These are phyloP conservation scores for Kwoniella sp. DNA, from an alignment of 768 basidiomycete genomes.

Conservation along the genomic window DNA sequence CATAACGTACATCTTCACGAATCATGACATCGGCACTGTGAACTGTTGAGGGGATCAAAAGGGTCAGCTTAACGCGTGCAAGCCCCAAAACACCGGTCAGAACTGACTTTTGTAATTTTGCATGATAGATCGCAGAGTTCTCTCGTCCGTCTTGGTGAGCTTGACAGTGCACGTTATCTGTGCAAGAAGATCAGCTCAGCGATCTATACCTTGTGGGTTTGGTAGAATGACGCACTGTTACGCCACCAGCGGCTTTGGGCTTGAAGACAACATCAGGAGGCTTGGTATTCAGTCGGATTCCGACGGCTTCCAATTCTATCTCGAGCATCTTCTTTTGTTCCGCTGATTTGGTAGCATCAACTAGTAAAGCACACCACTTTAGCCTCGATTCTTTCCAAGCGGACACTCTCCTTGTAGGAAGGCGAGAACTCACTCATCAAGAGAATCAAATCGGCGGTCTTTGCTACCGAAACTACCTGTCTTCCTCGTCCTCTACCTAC, in stretches of 20 bases:
- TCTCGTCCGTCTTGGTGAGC: slow-evolving; percentile 90
- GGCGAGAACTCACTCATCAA: slow-evolving; percentile 56
- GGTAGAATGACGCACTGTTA: slow-evolving; percentile 66
- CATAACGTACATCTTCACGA: slow-evolving; percentile 78
- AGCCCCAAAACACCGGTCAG: too few species aligned
- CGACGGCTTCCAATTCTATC: slow-evolving; percentile 92
- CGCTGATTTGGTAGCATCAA: slow-evolving; percentile 60
- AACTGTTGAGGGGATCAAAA: slow-evolving; percentile 43
- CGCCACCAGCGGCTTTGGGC: slow-evolving; percentile 86
- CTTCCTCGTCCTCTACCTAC: slow-evolving; percentile 84
- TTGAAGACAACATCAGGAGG: slow-evolving; percentile 95
- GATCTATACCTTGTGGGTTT: too few species aligned
- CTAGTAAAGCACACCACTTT: slow-evolving; percentile 16
- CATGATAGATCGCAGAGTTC: slow-evolving; percentile 87
- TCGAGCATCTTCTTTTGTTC: slow-evolving; percentile 87
- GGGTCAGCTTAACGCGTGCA: slow-evolving; percentile 7
- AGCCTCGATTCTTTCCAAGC: not conserved
- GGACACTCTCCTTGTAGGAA: too few species aligned
- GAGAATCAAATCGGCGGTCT: slow-evolving; percentile 90
- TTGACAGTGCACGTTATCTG: slow-evolving; percentile 89
- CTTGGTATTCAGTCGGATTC: slow-evolving; percentile 85
- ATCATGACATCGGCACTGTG: slow-evolving; percentile 91
- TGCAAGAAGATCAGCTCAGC: slow-evolving; percentile 5
- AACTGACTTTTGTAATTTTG: slow-evolving; percentile 77
- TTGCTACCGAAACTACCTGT: slow-evolving; percentile 89